These are phyloP conservation scores for Lepidium aucheri DNA, from an alignment of 345 rosid genomes.

Conservation along the genomic window DNA sequence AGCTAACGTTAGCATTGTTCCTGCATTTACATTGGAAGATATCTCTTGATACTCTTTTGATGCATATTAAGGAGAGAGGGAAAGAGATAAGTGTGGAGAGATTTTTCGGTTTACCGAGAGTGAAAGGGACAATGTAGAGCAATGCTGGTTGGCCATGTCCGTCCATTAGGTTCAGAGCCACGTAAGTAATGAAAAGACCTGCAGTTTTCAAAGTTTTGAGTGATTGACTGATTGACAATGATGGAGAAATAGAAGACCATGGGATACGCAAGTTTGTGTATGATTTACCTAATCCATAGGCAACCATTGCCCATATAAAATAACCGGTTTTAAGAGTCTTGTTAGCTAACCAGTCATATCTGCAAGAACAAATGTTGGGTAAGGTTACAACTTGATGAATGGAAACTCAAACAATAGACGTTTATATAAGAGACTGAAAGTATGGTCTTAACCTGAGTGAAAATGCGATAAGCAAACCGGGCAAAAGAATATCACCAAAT, in stretches of 20 bases:
- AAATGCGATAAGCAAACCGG: slow-evolving; percentile 85
- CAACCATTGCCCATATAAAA: slow-evolving; percentile 90
- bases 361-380: slow-evolving; percentile 26
- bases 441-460: slow-evolving; percentile 59
- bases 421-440: not conserved
- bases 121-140: slow-evolving; percentile 91
- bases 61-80: not conserved
- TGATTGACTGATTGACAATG: not conserved
- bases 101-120: slow-evolving; percentile 49
- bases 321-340: slow-evolving; percentile 83
- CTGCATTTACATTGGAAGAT: slow-evolving; percentile 29
- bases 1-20: slow-evolving; percentile 65
- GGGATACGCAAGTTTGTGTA: not conserved
- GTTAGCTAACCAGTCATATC: slow-evolving; percentile 87
- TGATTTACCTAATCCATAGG: slow-evolving; percentile 80
- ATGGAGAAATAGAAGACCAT: not conserved
- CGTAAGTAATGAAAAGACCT: slow-evolving; percentile 93
- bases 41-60: not conserved
- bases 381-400: not conserved
- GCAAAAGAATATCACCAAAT: slow-evolving; percentile 96
- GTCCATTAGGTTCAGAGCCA: slow-evolving; percentile 89
- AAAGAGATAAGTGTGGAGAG: not conserved
- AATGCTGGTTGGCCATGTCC: slow-evolving; percentile 98
- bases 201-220: slow-evolving; percentile 14
- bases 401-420: not conserved